These are phyloP conservation scores for Actinomortierella ambigua DNA, from an alignment of 371 early-diverging fungal species.

Conservation along the genomic window DNA sequence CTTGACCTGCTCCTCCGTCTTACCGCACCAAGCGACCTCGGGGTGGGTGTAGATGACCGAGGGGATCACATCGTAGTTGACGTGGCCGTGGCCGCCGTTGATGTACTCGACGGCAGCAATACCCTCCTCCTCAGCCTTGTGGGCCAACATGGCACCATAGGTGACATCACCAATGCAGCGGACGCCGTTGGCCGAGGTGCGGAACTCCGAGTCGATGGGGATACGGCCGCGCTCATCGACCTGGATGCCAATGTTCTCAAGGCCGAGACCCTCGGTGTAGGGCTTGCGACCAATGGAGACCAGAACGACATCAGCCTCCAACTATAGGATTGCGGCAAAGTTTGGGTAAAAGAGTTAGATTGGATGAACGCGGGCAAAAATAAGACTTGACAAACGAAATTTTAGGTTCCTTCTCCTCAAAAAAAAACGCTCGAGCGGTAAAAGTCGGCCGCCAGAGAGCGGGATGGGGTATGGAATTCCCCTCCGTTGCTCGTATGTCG, in stretches of 20 bases:
- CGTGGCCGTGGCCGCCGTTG: slow-evolving; percentile 92
- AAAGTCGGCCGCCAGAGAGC: slow-evolving; percentile 1
- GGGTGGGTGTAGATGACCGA: slow-evolving; percentile 98
- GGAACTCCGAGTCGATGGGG: slow-evolving; percentile 86
- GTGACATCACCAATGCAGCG: slow-evolving; percentile 98
- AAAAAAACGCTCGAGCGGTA: not conserved
- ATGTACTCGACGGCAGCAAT: slow-evolving; percentile 96
- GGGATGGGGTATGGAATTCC: not conserved
- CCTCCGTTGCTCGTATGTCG: not conserved
- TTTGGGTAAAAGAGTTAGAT: not conserved
- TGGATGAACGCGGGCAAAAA: not conserved
- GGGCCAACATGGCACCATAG: slow-evolving; percentile 97
- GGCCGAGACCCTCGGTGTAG: slow-evolving; percentile 90
- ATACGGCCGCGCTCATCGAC: slow-evolving; percentile 91
- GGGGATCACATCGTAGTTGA: slow-evolving; percentile 98
- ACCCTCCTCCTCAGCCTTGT: slow-evolving; percentile 99
- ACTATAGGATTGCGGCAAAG: slow-evolving; percentile 41
- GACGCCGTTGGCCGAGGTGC: slow-evolving; percentile 87
- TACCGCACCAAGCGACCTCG: slow-evolving; percentile 99
- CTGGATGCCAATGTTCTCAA: slow-evolving; percentile 90
- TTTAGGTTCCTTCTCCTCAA: not conserved
- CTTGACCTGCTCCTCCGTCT: slow-evolving; percentile 94
- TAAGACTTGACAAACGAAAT: not conserved
- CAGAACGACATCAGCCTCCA: slow-evolving; percentile 92
- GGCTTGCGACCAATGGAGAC: slow-evolving; percentile 96